Percentiles rank a stretch among this genome's conserved stretches.
These are phyloP conservation scores for Umbelopsis ramanniana DNA, from an alignment of 192 early-diverging fungal genomes.

Conservation along the genomic window DNA sequence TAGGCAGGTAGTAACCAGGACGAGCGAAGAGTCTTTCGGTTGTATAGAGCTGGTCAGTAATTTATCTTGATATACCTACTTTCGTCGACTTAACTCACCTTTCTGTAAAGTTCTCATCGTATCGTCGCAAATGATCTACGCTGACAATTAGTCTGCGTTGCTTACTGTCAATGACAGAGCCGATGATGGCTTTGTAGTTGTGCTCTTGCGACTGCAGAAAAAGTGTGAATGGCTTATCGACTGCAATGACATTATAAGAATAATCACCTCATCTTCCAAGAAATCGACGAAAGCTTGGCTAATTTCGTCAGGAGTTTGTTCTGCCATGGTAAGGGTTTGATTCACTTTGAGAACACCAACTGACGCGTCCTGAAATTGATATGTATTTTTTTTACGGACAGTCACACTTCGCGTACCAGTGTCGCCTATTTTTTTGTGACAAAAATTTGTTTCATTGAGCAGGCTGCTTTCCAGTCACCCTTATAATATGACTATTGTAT, in stretches of 20 bases:
- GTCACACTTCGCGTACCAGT: background rate
- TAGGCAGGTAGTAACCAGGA: constrained; percentile 81
- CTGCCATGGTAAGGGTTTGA: constrained; percentile 7
- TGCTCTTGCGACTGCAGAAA: constrained; percentile 19
- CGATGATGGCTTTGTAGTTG: constrained; percentile 25
- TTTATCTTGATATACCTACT: background rate
- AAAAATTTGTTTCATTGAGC: background rate
- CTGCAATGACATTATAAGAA: background rate
- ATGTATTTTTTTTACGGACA: constrained; percentile 22
- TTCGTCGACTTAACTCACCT: constrained; percentile 53
- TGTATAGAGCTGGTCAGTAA: constrained; percentile 9
- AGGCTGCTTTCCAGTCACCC: too few relatives aligned
- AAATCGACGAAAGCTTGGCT: constrained; percentile 21
- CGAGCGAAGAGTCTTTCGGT: constrained; percentile 6
- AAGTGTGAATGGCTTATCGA: background rate
- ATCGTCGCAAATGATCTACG: constrained; percentile 85
- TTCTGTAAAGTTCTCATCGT: constrained; percentile 71
- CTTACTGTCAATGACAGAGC: constrained; percentile 26
- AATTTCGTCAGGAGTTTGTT: constrained; percentile 27
- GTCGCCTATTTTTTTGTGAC: background rate
- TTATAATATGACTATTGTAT: too few relatives aligned
- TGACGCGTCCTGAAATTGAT: constrained; percentile 1
- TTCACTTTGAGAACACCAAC: background rate
- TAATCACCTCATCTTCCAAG: constrained; percentile 26
- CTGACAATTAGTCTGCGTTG: constrained; percentile 80